Evolutionary conservation across 2,329 filamentous ascomycete genomes (phyloP), one percentile per base, ranked within the genome.

Genomic region (Ramularia collo-cygni): DNA sequence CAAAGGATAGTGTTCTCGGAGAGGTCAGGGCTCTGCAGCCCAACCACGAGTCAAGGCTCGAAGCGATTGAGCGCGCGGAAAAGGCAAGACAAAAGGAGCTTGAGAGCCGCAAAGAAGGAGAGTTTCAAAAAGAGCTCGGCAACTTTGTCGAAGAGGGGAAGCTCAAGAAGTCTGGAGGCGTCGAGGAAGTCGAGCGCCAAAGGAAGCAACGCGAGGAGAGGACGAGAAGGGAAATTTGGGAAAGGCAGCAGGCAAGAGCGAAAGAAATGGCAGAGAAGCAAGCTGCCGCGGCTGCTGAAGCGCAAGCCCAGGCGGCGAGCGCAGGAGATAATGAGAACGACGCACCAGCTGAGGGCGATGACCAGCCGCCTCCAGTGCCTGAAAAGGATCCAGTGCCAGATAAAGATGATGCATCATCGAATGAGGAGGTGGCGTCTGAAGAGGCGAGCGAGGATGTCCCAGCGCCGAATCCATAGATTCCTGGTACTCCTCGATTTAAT

Each of bases 21-120:
- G 92, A 96, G 68, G 90, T 98, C 31, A 80, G 92, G 30, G 92
- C 92, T 3, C 69, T 98, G 32, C 85, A 92, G 59, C 89, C 90
- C 1, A 96, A 98, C 58, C 92, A 98, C 62, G 88, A 95, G 63
- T 80, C 85, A 52, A 77, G 92, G 26, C 72, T 98, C 0, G 92
- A 96, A 64, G 92, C 92, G 26, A 98, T 98, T 51, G 89, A 96
- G 63, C 80, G 92, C n/a, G 92, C 92, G 0, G 92, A 96, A 66
- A 92, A 89, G 67, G 74, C 88, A 6, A 76, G 92, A 15, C 85
- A 92, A 63, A 88, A 86, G 59, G 92, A 98, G 60, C 74, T 98
- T 1, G 84, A 86, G 60, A 81, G 71, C 47, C 77, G 92, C 2
- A 73, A 72, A 13, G 75, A 75, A 17, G 85, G 82, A 26, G 85